A percentile compares a stretch with the other conserved stretches of the same genome.
Evolutionary conservation across 2,329 filamentous ascomycete species (phyloP).

Genomic region (Metarhizium humberi): DNA sequence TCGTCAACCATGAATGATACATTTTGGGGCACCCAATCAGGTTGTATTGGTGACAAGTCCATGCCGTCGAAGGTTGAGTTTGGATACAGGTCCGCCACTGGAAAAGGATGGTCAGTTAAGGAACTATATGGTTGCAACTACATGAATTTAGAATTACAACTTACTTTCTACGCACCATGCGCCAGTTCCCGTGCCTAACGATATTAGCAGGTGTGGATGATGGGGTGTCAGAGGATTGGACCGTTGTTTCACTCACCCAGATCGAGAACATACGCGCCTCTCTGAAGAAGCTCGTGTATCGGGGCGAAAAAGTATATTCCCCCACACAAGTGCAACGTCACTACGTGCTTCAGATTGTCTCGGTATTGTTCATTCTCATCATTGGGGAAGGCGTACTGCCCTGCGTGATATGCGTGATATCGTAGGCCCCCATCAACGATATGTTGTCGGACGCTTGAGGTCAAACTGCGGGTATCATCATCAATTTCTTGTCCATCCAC

Average conservation of each 20-base stretch:
- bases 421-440: slow-evolving; percentile 30
- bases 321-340: slow-evolving; percentile 29
- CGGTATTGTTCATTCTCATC: slow-evolving; percentile 32
- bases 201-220: not conserved
- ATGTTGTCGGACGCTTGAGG: slow-evolving; percentile 33
- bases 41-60: slow-evolving; percentile 44
- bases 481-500: slow-evolving; percentile 11
- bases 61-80: slow-evolving; percentile 35
- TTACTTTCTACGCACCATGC: slow-evolving; percentile 41
- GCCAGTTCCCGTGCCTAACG: slow-evolving; percentile 38
- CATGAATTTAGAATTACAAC: slow-evolving; percentile 12
- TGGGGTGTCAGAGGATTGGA: not conserved
- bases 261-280: slow-evolving; percentile 35
- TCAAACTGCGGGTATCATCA: slow-evolving; percentile 30
- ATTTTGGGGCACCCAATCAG: slow-evolving; percentile 40
- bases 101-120: not conserved
- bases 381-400: slow-evolving; percentile 33
- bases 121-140: not conserved
- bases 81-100: slow-evolving; percentile 39
- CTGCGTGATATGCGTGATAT: slow-evolving; percentile 32
- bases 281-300: slow-evolving; percentile 25
- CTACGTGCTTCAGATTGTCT: slow-evolving; percentile 31
- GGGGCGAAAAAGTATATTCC: slow-evolving; percentile 35
- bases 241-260: slow-evolving; percentile 26
- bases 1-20: slow-evolving; percentile 43